Conservation (phyloP, 306 rosid species). For the Prunus kanzakura region DNA sequence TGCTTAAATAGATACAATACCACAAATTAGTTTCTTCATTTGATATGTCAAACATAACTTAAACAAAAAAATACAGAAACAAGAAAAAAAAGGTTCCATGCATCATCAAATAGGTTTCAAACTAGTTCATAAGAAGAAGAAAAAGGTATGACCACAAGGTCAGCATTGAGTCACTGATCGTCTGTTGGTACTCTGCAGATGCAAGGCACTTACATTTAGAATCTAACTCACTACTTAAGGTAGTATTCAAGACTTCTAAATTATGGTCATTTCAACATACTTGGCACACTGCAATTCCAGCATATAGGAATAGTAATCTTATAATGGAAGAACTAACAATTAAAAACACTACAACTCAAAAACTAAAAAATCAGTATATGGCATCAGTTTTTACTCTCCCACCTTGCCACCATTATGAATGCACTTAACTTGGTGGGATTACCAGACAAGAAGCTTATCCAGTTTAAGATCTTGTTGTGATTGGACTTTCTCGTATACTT, state of each 20-base stretch:
- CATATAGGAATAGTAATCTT: neutral
- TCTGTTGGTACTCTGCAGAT: no score
- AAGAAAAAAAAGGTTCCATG: no score
- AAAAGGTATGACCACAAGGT: no score
- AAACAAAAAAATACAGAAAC: neutral
- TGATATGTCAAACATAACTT: neutral
- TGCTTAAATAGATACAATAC: neutral
- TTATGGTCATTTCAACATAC: neutral
- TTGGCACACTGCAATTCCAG: neutral
- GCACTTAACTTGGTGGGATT: neutral
- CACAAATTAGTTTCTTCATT: neutral
- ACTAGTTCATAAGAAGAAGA: no score
- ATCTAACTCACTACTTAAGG: no score
- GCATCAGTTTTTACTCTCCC: neutral
- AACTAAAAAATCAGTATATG: neutral
- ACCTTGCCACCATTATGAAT: slow-evolving; percentile 1
- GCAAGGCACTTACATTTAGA: no score
- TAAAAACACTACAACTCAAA: neutral
- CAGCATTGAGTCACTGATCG: no score
- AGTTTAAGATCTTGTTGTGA: neutral
- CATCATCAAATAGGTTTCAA: no score
- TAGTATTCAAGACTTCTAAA: neutral
- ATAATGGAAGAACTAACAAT: neutral
- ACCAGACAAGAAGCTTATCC: neutral
- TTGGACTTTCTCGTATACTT: neutral